Evolutionary conservation across 768 basidiomycete species (phyloP).

Genomic region (Candolleomyces aberdarensis): DNA sequence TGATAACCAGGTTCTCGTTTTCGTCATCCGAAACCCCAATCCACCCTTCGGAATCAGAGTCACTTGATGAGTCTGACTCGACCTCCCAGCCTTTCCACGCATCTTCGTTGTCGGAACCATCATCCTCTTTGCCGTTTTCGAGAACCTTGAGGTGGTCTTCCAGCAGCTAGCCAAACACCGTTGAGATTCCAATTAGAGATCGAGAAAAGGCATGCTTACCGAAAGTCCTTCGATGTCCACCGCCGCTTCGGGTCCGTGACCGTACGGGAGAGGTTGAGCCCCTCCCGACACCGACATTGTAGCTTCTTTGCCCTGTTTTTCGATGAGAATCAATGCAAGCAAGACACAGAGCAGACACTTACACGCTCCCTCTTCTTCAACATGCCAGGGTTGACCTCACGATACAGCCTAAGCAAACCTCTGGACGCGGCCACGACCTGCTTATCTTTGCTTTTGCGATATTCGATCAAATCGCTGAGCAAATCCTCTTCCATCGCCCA

Average conservation of each 20-base stretch:
- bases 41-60: slow-evolving; percentile 70
- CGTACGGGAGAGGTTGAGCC: slow-evolving; percentile 72
- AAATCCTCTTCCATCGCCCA: slow-evolving; percentile 97
- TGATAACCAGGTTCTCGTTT: slow-evolving; percentile 62
- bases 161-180: slow-evolving; percentile 53
- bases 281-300: slow-evolving; percentile 70
- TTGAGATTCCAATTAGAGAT: not conserved
- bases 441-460: slow-evolving; percentile 94
- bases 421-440: slow-evolving; percentile 86
- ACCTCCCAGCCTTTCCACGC: slow-evolving; percentile 90
- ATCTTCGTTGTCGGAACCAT: slow-evolving; percentile 32
- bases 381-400: slow-evolving; percentile 95
- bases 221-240: slow-evolving; percentile 88
- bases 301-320: slow-evolving; percentile 80
- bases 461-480: slow-evolving; percentile 89
- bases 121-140: slow-evolving; percentile 63
- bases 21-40: slow-evolving; percentile 75
- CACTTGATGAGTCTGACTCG: slow-evolving; percentile 63
- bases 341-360: not conserved
- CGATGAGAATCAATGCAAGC: not conserved
- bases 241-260: slow-evolving; percentile 70
- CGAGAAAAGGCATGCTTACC: slow-evolving; percentile 41
- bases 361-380: slow-evolving; percentile 86
- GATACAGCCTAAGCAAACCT: slow-evolving; percentile 82
- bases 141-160: slow-evolving; percentile 72